A percentile compares a stretch with the other conserved stretches of the same genome.
Evolutionary conservation across 306 rosid genomes (phyloP).

Genomic region (Malus domestica): ASM211411v1 NC_041794.1:23692501-23693000

Average conservation of each 20-base stretch:
- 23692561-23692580: not conserved
- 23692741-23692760: not conserved
- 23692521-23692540: not conserved
- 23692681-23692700: too few species aligned
- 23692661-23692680: not conserved
- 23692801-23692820: not conserved
- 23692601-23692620: not conserved
- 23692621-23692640: not conserved
- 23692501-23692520: not conserved
- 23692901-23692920: slow-evolving; percentile 3
- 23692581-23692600: not conserved
- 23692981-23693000: slow-evolving; percentile 5
- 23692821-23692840: not conserved
- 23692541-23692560: not conserved
- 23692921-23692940: slow-evolving; percentile 50
- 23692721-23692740: too few species aligned
- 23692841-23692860: not conserved
- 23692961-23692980: slow-evolving; percentile 19
- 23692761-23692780: too few species aligned
- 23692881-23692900: not conserved
- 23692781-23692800: too few species aligned
- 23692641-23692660: not conserved
- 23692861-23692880: not conserved
- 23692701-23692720: not conserved
- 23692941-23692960: slow-evolving; percentile 18